Conservation (phyloP, 179 eudicot species). For the Beta lomatogona region DNA sequence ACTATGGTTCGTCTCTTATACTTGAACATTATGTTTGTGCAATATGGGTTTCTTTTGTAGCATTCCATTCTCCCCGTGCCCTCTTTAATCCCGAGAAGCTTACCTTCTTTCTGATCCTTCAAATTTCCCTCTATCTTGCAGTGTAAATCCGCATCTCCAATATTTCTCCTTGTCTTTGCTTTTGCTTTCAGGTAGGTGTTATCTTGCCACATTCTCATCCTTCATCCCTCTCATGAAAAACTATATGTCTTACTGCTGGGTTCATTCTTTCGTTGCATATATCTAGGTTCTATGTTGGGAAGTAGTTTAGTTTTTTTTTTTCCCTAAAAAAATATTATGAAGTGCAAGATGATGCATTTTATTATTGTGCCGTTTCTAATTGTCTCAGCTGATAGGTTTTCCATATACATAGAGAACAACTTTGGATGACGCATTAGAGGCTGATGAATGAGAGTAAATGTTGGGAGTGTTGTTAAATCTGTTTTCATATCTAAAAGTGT, state of each 20-base stretch:
- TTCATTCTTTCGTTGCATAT: not conserved
- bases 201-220: conserved; percentile 13
- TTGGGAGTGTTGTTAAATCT: no score
- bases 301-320: not conserved
- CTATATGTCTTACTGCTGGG: not conserved
- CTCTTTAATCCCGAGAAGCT: not conserved
- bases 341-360: not conserved
- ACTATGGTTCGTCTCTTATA: conserved; percentile 75
- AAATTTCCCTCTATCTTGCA: conserved; percentile 43
- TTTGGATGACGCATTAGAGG: not conserved
- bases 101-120: not conserved
- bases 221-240: not conserved
- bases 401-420: not conserved
- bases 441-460: not conserved
- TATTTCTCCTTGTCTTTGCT: conserved; percentile 93
- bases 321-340: not conserved
- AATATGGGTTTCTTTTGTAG: conserved; percentile 12
- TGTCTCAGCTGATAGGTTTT: not conserved
- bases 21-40: conserved; percentile 18
- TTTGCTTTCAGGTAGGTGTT: conserved; percentile 85
- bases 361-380: not conserved
- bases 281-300: not conserved
- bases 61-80: not conserved
- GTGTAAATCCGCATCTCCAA: conserved; percentile 98
- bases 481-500: no score